These are phyloP conservation scores for Coniella lustricola DNA, from an alignment of 2,329 filamentous ascomycete species.

Conservation along the genomic window DNA sequence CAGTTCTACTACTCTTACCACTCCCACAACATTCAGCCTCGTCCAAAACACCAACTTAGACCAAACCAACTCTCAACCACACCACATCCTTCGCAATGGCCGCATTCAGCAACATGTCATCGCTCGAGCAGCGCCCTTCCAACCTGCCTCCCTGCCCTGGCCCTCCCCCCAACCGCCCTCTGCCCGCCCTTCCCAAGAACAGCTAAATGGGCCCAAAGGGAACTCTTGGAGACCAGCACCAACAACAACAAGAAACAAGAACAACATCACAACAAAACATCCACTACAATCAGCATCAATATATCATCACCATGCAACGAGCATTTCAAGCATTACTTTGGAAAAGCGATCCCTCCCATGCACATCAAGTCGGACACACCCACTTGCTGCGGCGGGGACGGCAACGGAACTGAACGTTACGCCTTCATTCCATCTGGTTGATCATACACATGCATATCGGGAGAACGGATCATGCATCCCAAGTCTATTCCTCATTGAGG, in stretches of 20 bases:
- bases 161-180: slow-evolving; percentile 56
- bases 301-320: too few species aligned
- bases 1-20: slow-evolving; percentile 2
- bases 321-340: too few species aligned
- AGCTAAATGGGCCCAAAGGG: slow-evolving; percentile 30
- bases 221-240: not conserved
- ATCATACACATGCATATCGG: too few species aligned
- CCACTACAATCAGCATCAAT: not conserved
- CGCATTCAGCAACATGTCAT: slow-evolving; percentile 16
- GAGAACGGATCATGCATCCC: too few species aligned
- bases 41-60: slow-evolving; percentile 1
- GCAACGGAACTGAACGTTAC: not conserved
- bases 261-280: not conserved
- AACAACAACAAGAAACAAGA: not conserved
- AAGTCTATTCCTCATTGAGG: too few species aligned
- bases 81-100: slow-evolving; percentile 12
- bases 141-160: slow-evolving; percentile 62
- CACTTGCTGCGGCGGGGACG: too few species aligned
- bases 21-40: slow-evolving; percentile 9
- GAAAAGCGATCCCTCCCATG: too few species aligned
- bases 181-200: slow-evolving; percentile 58
- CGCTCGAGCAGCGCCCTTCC: slow-evolving; percentile 46
- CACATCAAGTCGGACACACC: too few species aligned
- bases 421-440: too few species aligned
- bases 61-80: not conserved